Evolutionary conservation across 1,284 basidiomycete genomes (phyloP), one percentile per base, ranked within the genome.

Genomic region (Austroboletus novae-zelandiae): DNA sequence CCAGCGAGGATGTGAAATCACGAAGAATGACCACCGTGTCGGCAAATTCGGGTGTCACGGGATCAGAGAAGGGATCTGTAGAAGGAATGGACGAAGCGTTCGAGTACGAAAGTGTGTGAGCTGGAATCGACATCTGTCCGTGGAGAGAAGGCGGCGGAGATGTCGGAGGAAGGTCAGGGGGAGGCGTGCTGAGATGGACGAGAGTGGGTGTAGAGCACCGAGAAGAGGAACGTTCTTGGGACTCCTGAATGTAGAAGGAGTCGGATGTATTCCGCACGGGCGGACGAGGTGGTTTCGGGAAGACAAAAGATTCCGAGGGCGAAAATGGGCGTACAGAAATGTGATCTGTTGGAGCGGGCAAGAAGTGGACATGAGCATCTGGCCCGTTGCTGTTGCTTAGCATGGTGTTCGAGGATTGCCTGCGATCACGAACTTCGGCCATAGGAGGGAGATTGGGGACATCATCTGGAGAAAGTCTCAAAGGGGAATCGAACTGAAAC

Each of bases 271-370:
- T 23, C 20, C 7, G 31, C 9, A 32, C 31, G 3, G 20, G 46
- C 10, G 13, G 40, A n/a, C 5, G 51, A 17, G 84, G 84, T 4
- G 84, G 84, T 51, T 76, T 77, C 2, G 84, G 84, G 71, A 86
- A 86, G 5, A 79, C 64, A 66, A 83, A 86, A 2, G 76, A 74
- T 59, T 87, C 84, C 9, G 78, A 76, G 15, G 80, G 78, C 1
- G 82, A 80, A 69, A 83, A 85, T 0, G 82, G 83, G 30, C 79
- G 76, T 11, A 83, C 82, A 35, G 74, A 80, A 73, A 84, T 81
- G 11, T 52, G 52, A 27, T 50, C 47, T 11, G 51, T 51, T 7
- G 71, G 62, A 23, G 73, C 59, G 14, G 67, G 7, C 20, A 23
- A 23, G 20, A 23, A 23, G 20, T 23, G 20, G 20, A 5, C 20